These are phyloP conservation scores for Candida verbasci DNA, from an alignment of 805 yeast species.

Conservation along the genomic window DNA sequence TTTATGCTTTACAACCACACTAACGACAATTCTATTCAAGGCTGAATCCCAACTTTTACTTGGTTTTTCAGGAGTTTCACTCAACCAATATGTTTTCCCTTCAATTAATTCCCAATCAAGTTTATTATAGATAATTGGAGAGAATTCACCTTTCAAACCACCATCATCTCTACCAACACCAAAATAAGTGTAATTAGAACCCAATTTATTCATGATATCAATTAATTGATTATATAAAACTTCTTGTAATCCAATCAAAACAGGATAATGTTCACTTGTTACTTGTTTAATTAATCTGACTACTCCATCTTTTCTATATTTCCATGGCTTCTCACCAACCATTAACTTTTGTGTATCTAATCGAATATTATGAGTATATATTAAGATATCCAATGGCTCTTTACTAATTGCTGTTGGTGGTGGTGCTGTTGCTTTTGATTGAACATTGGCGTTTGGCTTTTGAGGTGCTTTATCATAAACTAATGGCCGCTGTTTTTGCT, in stretches of 20 bases:
- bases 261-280: slow-evolving; percentile 15
- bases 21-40: slow-evolving; percentile 35
- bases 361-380: slow-evolving; percentile 43
- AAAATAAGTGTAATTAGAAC: slow-evolving; percentile 27
- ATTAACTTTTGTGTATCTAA: slow-evolving; percentile 29
- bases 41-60: slow-evolving; percentile 43
- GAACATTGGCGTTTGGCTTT: neutral
- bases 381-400: slow-evolving; percentile 8
- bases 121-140: slow-evolving; percentile 31
- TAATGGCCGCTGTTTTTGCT: neutral
- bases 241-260: slow-evolving; percentile 41
- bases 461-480: neutral
- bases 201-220: slow-evolving; percentile 27
- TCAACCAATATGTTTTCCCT: slow-evolving; percentile 34
- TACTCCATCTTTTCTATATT: slow-evolving; percentile 17
- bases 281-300: slow-evolving; percentile 12
- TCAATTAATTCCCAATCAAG: slow-evolving; percentile 29
- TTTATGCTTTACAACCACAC: slow-evolving; percentile 28
- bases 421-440: neutral
- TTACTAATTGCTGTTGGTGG: neutral
- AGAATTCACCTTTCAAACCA: slow-evolving; percentile 24
- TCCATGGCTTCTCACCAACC: slow-evolving; percentile 11
- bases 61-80: slow-evolving; percentile 36
- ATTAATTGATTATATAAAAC: slow-evolving; percentile 33
- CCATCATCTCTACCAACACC: slow-evolving; percentile 37